Conservation (phyloP, 2,329 filamentous ascomycete genomes). For the Aspergillus clavatus region DNA sequence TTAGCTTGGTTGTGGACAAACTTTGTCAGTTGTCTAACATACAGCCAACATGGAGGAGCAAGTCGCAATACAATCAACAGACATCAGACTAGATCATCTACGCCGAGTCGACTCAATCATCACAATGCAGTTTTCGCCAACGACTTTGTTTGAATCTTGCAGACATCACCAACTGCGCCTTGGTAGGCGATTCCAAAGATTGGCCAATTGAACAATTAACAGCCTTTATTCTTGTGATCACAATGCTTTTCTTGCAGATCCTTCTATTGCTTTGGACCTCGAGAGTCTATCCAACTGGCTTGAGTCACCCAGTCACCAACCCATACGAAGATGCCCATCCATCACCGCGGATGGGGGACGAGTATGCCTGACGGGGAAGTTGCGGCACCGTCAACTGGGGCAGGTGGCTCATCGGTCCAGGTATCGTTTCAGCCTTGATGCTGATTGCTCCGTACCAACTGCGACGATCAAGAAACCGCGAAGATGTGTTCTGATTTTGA, state of each 20-base stretch:
- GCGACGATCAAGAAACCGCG: constrained; percentile 3
- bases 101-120: not conserved
- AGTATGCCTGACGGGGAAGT: constrained; percentile 9
- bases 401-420: constrained; percentile 12
- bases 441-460: constrained; percentile 5
- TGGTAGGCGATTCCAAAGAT: constrained; percentile 12
- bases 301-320: not conserved
- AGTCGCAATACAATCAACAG: not conserved
- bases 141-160: constrained; percentile 2
- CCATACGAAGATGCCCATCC: not conserved
- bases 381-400: constrained; percentile 16
- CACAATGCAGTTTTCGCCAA: constrained; percentile 7
- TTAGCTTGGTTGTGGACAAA: not conserved
- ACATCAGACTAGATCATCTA: not conserved
- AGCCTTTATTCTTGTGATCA: constrained; percentile 16
- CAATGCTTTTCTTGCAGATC: constrained; percentile 21
- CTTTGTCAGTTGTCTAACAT: constrained; percentile 4
- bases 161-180: constrained; percentile 29
- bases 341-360: constrained; percentile 13
- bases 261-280: constrained; percentile 10
- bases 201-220: constrained; percentile 11
- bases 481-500: constrained; percentile 6
- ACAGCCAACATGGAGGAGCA: constrained; percentile 1
- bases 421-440: constrained; percentile 7
- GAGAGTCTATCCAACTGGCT: constrained; percentile 11